A percentile compares a stretch with the other conserved stretches of the same genome.
phyloP scores from a whole-genome alignment of 2,329 filamentous ascomycete species.

The Pseudophaeomoniella oleicola region DNA sequence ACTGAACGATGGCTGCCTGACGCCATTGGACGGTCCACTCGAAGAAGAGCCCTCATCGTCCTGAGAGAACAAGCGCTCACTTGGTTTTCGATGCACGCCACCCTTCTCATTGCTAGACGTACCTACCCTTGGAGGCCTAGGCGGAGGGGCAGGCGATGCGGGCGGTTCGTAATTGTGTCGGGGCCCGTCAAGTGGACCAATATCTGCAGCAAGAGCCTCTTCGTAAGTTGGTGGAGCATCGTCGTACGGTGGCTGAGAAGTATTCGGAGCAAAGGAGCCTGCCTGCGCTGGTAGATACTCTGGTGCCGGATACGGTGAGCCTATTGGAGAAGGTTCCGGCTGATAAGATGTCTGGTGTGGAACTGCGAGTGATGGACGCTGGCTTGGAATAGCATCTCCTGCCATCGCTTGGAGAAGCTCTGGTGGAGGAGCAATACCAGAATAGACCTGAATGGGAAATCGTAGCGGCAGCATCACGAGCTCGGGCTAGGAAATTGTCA shows the following conservation, averaged over 20 bases:
- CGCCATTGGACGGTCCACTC: not conserved
- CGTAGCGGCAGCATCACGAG: slow-evolving; percentile 64
- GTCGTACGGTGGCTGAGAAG: slow-evolving; percentile 24
- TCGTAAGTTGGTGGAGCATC: slow-evolving; percentile 93
- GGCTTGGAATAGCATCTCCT: slow-evolving; percentile 13
- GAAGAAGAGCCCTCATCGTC: too few species aligned
- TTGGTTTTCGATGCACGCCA: too few species aligned
- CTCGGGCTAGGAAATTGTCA: slow-evolving; percentile 48
- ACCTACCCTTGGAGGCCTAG: not conserved
- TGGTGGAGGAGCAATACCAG: slow-evolving; percentile 69
- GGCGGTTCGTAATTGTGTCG: slow-evolving; percentile 37
- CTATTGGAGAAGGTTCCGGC: slow-evolving; percentile 22
- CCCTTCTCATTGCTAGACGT: not conserved
- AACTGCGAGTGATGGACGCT: slow-evolving; percentile 10
- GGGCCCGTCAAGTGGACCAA: slow-evolving; percentile 59
- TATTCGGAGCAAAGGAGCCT: too few species aligned
- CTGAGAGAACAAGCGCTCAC: too few species aligned
- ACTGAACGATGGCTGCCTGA: not conserved
- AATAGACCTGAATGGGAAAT: slow-evolving; percentile 69
- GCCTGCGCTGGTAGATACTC: slow-evolving; percentile 7
- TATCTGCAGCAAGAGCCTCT: slow-evolving; percentile 69
- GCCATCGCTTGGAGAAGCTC: slow-evolving; percentile 57
- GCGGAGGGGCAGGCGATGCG: not conserved
- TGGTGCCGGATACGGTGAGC: slow-evolving; percentile 20
- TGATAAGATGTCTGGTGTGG: slow-evolving; percentile 9